These are phyloP conservation scores for Nicotiana benthamiana DNA, from an alignment of 257 asterid species.

Conservation along the genomic window DNA sequence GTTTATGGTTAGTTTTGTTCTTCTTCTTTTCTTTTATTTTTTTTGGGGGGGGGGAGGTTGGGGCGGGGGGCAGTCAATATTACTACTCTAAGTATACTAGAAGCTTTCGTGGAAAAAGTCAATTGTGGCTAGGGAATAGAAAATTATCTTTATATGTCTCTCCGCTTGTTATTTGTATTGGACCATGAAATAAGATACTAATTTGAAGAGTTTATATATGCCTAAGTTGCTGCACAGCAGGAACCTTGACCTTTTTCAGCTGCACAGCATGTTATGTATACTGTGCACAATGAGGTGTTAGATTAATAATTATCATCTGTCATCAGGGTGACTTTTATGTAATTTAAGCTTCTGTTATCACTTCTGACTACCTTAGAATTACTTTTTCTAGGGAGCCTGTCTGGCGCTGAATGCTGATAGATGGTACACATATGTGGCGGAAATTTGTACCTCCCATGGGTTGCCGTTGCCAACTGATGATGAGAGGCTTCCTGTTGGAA, in stretches of 20 bases:
- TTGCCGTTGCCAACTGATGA: slow-evolving; percentile 57
- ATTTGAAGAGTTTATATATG: too few species aligned
- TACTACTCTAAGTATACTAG: background rate
- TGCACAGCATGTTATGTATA: background rate
- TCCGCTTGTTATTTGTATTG: background rate
- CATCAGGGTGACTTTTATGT: background rate
- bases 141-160: background rate
- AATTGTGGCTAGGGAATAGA: background rate
- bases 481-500: slow-evolving; percentile 97
- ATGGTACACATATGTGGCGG: slow-evolving; percentile 61
- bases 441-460: slow-evolving; percentile 64
- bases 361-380: slow-evolving; percentile 12
- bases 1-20: slow-evolving; percentile 4
- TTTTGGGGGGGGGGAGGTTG: background rate
- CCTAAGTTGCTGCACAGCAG: background rate
- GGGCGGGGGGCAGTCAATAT: background rate
- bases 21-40: background rate
- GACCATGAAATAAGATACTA: background rate
- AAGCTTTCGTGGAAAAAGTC: background rate
- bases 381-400: slow-evolving; percentile 74
- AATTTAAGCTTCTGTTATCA: slow-evolving; percentile 14
- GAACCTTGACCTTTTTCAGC: background rate
- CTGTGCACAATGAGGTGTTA: background rate
- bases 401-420: slow-evolving; percentile 74
- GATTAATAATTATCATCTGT: background rate